Conservation (phyloP, 768 basidiomycete species). For the Termitomyces sp. region DNA sequence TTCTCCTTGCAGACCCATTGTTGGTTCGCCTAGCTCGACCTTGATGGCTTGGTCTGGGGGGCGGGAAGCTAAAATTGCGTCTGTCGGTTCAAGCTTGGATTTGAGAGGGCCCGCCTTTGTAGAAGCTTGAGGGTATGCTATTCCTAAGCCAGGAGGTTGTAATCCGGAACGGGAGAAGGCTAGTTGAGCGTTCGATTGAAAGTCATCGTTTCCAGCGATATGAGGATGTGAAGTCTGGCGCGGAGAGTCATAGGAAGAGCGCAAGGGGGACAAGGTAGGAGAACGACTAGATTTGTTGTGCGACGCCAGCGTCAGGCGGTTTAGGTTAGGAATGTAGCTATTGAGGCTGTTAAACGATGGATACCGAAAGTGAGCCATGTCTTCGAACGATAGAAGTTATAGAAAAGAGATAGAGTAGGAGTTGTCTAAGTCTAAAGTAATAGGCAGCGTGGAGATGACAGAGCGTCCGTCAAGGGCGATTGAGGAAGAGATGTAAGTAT, state of each 20-base stretch:
- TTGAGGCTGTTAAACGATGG: constrained; percentile 12
- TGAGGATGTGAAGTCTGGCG: constrained; percentile 12
- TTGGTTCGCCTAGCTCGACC: constrained; percentile 5
- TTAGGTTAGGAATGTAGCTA: constrained; percentile 11
- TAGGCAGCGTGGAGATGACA: neutral
- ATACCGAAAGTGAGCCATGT: constrained; percentile 11
- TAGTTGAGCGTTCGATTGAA: constrained; percentile 30
- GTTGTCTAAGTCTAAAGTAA: neutral
- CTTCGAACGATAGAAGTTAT: neutral
- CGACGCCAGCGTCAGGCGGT: constrained; percentile 26
- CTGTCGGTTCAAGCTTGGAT: neutral
- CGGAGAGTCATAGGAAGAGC: constrained; percentile 12
- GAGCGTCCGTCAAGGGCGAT: constrained; percentile 15
- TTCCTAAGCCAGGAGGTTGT: constrained; percentile 15
- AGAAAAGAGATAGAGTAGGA: neutral
- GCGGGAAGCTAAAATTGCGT: neutral
- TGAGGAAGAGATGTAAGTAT: no score
- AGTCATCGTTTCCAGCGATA: constrained; percentile 22
- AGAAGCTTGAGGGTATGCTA: constrained; percentile 7
- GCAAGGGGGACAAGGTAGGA: constrained; percentile 22
- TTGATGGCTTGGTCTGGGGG: constrained; percentile 1
- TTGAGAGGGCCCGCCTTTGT: constrained; percentile 1
- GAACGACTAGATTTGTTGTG: constrained; percentile 19
- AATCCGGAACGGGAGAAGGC: constrained; percentile 20
- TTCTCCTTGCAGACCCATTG: constrained; percentile 13